Evolutionary conservation across 73 alveolate species (phyloP).

Genomic region (Urostyla sp.): DNA sequence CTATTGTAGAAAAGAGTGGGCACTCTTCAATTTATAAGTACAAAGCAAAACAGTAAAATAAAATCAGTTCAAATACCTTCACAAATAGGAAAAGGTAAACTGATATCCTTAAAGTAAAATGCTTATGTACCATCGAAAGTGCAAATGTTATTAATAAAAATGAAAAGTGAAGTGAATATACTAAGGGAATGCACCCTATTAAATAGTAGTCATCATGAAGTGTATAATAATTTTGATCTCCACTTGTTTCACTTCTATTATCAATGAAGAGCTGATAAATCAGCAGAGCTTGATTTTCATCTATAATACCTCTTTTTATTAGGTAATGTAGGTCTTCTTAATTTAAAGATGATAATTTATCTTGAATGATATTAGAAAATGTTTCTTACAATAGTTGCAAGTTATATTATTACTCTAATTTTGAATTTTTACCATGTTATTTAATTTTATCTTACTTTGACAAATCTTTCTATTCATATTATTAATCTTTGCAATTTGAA

Average conservation of each 20-base stretch:
- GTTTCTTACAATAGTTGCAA: too few species aligned
- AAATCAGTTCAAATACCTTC: slow-evolving; percentile 28
- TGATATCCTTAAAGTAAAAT: slow-evolving; percentile 46
- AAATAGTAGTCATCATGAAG: slow-evolving; percentile 32
- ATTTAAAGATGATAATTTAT: too few species aligned
- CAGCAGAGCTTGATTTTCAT: too few species aligned
- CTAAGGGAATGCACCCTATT: slow-evolving; percentile 40
- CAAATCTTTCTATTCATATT: too few species aligned
- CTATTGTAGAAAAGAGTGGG: slow-evolving; percentile 35
- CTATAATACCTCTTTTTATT: too few species aligned
- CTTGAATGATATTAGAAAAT: too few species aligned
- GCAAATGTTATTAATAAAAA: slow-evolving; percentile 37
- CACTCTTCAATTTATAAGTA: slow-evolving; percentile 37
- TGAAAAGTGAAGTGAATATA: slow-evolving; percentile 45
- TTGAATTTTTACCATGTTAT: too few species aligned
- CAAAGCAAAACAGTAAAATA: slow-evolving; percentile 34
- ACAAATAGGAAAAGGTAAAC: slow-evolving; percentile 19
- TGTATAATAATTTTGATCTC: neutral
- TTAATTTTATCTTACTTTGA: too few species aligned
- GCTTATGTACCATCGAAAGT: slow-evolving; percentile 59
- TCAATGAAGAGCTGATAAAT: neutral
- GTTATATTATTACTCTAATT: too few species aligned
- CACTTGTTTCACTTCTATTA: neutral
- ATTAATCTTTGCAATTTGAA: too few species aligned
- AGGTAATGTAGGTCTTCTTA: too few species aligned